phyloP scores from a whole-genome alignment of 2,329 filamentous ascomycete species.

The Colletotrichum plurivorum region DNA sequence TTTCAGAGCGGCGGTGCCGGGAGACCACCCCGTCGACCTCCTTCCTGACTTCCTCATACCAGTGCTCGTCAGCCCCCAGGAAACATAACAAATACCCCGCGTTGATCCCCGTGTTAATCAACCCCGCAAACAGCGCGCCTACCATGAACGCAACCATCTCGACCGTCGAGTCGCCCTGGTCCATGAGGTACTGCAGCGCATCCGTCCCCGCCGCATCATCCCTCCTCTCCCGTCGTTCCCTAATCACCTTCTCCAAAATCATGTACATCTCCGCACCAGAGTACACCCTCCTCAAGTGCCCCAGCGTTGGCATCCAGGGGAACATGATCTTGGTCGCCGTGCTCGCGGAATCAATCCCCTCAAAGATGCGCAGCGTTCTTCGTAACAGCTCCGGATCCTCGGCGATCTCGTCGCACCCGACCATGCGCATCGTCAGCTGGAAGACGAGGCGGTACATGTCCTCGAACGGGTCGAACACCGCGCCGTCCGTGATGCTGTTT shows the following conservation, averaged over 20 bases:
- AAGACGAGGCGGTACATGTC: constrained; percentile 67
- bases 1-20: constrained; percentile 53
- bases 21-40: constrained; percentile 63
- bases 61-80: constrained; percentile 60
- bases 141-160: constrained; percentile 65
- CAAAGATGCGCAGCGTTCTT: constrained; percentile 60
- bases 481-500: constrained; percentile 31
- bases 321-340: constrained; percentile 65
- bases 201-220: constrained; percentile 57
- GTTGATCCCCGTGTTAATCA: constrained; percentile 70
- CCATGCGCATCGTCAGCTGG: constrained; percentile 69
- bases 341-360: constrained; percentile 59
- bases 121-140: constrained; percentile 68
- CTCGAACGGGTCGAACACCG: constrained; percentile 64
- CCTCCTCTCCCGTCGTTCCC: constrained; percentile 58
- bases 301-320: constrained; percentile 63
- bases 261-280: constrained; percentile 63
- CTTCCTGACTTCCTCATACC: constrained; percentile 60
- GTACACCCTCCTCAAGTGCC: constrained; percentile 58
- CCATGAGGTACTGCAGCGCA: constrained; percentile 66
- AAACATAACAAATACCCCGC: constrained; percentile 66
- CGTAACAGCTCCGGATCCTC: constrained; percentile 57
- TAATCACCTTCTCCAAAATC: constrained; percentile 62
- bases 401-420: constrained; percentile 68
- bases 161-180: constrained; percentile 60